Conservation (phyloP, 805 yeast species). For the Phaffomyces thermotolerans region DNA sequence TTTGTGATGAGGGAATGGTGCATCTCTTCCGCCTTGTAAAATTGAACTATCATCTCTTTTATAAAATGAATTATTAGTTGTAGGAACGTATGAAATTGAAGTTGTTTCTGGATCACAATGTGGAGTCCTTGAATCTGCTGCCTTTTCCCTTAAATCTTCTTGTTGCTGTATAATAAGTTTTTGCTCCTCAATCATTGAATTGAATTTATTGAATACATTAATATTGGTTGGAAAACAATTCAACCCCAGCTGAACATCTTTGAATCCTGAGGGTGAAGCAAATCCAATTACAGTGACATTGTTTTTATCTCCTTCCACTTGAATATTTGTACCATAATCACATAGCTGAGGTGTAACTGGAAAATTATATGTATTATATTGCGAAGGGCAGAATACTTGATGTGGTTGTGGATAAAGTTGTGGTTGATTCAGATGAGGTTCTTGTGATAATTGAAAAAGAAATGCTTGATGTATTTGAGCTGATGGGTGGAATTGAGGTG, state of each 20-base stretch:
- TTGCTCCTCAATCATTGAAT: too few relatives aligned
- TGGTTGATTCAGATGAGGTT: background rate
- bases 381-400: background rate
- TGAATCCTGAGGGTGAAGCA: too few relatives aligned
- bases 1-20: background rate
- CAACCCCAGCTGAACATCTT: too few relatives aligned
- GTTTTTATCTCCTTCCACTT: too few relatives aligned
- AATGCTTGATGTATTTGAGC: background rate
- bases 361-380: background rate
- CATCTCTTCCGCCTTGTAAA: background rate
- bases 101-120: slow-evolving; percentile 3
- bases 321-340: too few relatives aligned
- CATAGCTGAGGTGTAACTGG: too few relatives aligned
- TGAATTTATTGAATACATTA: too few relatives aligned
- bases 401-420: background rate
- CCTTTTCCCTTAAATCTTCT: too few relatives aligned
- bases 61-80: background rate
- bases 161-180: too few relatives aligned
- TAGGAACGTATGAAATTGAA: slow-evolving; percentile 2
- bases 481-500: background rate
- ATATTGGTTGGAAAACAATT: too few relatives aligned
- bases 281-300: too few relatives aligned
- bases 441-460: background rate
- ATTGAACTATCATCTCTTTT: background rate
- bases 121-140: slow-evolving; percentile 4